Percentiles rank a stretch among this genome's conserved stretches.
These are phyloP conservation scores for Hypoxylon fuscum DNA, from an alignment of 495 filamentous ascomycete genomes.

Conservation along the genomic window DNA sequence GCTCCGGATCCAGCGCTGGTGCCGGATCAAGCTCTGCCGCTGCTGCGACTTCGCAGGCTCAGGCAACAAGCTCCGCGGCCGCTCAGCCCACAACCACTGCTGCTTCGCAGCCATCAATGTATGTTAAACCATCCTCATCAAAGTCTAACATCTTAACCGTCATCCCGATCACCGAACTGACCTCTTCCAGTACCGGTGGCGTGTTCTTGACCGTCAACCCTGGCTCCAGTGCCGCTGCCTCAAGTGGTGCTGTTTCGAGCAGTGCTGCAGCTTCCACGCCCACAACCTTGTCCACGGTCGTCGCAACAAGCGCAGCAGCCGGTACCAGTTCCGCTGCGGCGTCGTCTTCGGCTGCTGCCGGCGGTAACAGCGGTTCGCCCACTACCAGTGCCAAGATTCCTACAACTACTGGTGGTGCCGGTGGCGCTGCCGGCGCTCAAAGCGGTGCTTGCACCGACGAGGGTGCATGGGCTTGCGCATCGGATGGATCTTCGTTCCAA, in stretches of 20 bases:
- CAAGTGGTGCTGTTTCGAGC: slow-evolving; percentile 19
- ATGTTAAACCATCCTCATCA: slow-evolving; percentile 11
- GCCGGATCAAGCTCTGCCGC: slow-evolving; percentile 30
- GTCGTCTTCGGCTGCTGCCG: slow-evolving; percentile 29
- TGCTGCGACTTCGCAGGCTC: slow-evolving; percentile 4
- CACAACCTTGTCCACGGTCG: slow-evolving; percentile 35
- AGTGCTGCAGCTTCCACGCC: slow-evolving; percentile 19
- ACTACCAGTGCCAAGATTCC: slow-evolving; percentile 34
- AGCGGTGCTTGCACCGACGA: slow-evolving; percentile 59
- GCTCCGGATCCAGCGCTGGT: slow-evolving; percentile 25
- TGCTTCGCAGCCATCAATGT: slow-evolving; percentile 16
- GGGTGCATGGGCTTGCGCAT: slow-evolving; percentile 69
- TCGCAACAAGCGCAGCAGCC: slow-evolving; percentile 29
- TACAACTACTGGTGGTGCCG: slow-evolving; percentile 25
- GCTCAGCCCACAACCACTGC: slow-evolving; percentile 5
- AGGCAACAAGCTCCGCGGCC: slow-evolving; percentile 1
- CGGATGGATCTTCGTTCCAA: slow-evolving; percentile 67
- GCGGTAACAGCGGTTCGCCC: slow-evolving; percentile 19
- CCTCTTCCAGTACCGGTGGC: slow-evolving; percentile 41
- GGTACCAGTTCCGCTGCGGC: slow-evolving; percentile 31
- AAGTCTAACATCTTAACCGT: slow-evolving; percentile 14
- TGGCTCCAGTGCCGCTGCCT: too few relatives aligned
- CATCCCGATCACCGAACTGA: slow-evolving; percentile 26
- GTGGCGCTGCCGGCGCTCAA: slow-evolving; percentile 25
- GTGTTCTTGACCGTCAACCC: slow-evolving; percentile 43